Base-by-base conservation (phyloP, 1,139 yeast species). In the Saccharomyces hybrid region DNA sequence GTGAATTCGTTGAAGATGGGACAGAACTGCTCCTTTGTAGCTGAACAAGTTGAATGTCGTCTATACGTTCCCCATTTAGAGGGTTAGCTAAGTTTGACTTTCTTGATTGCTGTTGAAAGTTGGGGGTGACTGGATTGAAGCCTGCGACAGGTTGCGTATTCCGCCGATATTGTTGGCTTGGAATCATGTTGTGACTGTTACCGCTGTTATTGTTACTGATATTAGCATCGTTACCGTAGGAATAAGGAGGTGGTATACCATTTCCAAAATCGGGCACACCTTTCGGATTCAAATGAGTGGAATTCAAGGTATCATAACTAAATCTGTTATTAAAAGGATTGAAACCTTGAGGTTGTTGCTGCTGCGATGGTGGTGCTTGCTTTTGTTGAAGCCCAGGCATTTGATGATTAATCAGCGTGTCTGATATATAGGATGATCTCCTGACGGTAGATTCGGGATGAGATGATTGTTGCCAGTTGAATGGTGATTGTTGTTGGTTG, bases 401-500 rank as follows among this genome's bases (percentile, higher is more conserved):
- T 26, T 61, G 62, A 11, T 64, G 61, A 53, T 65, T 68, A 46
- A 68, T 64, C 25, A 65, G 54, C 3, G 69, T 58, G 50, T 68
- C 71, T 1, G 71, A 59, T 32, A 68, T 67, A 55, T 67, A 67
- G 20, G 71, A 68, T 3, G 71, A 66, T 52, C 71, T 62, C 51
- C 70, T 59, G 25, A 63, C 62, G 20, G 57, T 58, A 14, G 58
- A 52, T 32, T 50, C 55, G n/a, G 49, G 54, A 28, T 54, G 59
- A n/a, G 32, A 28, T 34, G 41, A 31, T 50, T 42, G 50, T 28
- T 38, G 44, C 44, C 44, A 38, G 13, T 38, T 16, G 25, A 20
- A 16, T 38, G 7, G 25, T 9, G 25, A 16, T 8, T 38, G 44
- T 1, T 20, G 44, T 38, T 38, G 44, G 26, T 8, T 38, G 25